A percentile compares a stretch with the other conserved stretches of the same genome.
These are phyloP conservation scores for Sanghuangporus sanghuang DNA, from an alignment of 1,284 basidiomycete species.

Conservation along the genomic window DNA sequence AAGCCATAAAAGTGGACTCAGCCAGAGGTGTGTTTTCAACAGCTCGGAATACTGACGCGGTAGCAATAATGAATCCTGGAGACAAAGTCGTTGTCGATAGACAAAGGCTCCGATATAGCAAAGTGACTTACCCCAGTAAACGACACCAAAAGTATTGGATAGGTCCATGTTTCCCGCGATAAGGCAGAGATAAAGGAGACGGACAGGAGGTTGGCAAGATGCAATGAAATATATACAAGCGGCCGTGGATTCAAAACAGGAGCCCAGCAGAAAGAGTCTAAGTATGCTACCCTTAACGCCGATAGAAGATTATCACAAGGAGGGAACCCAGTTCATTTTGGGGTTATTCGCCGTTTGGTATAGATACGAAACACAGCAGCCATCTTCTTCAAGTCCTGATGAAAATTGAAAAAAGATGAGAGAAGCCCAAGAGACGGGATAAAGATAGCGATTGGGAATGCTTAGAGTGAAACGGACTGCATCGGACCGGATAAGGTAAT, in stretches of 20 bases:
- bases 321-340: not conserved
- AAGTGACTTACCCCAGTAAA: conserved; percentile 10
- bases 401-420: not conserved
- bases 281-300: not conserved
- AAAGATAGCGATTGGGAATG: not conserved
- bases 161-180: not conserved
- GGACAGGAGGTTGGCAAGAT: not conserved
- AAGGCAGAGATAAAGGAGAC: not conserved
- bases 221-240: not conserved
- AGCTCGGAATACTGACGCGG: not conserved
- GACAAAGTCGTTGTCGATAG: not conserved
- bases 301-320: not conserved
- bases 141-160: conserved; percentile 11
- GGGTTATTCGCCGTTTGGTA: not conserved
- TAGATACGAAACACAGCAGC: not conserved
- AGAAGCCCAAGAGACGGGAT: not conserved
- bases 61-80: conserved; percentile 8
- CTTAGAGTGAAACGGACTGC: not conserved
- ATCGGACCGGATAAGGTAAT: not conserved
- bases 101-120: not conserved
- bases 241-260: not conserved
- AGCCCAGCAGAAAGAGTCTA: not conserved
- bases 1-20: not conserved
- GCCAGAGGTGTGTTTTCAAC: not conserved
- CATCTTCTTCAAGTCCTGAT: not conserved